Evolutionary conservation across 176 grass and related monocot genomes (phyloP).

Genomic region (Metroxylon sagu): DNA sequence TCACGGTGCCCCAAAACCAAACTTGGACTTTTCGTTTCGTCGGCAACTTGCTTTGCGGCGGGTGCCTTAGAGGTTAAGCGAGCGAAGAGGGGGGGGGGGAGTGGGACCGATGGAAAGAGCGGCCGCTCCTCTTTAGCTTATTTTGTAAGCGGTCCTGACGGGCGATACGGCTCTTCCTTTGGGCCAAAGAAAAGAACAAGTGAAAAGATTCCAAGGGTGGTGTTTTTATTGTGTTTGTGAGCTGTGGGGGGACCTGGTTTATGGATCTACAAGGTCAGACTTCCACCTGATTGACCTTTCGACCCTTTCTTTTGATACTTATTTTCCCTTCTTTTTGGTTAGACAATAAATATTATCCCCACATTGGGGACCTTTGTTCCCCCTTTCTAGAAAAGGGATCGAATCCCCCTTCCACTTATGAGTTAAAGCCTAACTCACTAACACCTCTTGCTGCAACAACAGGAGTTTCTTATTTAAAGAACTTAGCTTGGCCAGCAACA

Average conservation of each 20-base stretch:
- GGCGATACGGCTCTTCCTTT: slow-evolving; percentile 34
- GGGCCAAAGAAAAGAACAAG: slow-evolving; percentile 58
- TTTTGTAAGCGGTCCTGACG: background rate
- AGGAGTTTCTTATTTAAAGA: too few species aligned
- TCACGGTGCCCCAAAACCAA: too few species aligned
- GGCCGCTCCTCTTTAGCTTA: background rate
- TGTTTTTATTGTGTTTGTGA: slow-evolving; percentile 29
- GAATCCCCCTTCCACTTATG: too few species aligned
- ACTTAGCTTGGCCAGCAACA: too few species aligned
- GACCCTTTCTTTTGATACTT: slow-evolving; percentile 14
- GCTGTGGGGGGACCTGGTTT: slow-evolving; percentile 27
- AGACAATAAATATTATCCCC: background rate
- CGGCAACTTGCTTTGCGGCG: too few species aligned
- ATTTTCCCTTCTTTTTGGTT: slow-evolving; percentile 9
- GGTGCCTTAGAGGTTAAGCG: too few species aligned
- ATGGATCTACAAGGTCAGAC: slow-evolving; percentile 54
- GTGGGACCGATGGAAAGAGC: too few species aligned
- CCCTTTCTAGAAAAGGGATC: slow-evolving; percentile 4
- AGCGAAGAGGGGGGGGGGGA: too few species aligned
- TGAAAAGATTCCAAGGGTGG: background rate
- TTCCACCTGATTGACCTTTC: slow-evolving; percentile 65
- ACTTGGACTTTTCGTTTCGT: too few species aligned
- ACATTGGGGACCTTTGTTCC: slow-evolving; percentile 11
- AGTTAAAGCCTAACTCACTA: too few species aligned
- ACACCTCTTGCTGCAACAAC: too few species aligned